Evolutionary conservation across 106 monocot genomes (phyloP).

Genomic region (Allium cepa): DNA sequence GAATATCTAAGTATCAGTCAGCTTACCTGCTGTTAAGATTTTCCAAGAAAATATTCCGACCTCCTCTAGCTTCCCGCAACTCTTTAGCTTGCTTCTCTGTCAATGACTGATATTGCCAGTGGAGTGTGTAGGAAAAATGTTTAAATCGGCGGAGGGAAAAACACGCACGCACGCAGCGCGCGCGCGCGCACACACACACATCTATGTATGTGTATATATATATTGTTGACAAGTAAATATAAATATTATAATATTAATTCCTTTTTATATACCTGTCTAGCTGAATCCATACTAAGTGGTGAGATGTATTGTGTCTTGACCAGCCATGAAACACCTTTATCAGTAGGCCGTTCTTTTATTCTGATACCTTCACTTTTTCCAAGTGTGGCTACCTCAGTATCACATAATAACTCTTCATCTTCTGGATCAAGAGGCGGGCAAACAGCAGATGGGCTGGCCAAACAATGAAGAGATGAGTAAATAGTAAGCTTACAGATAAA

Average conservation of each 20-base stretch:
- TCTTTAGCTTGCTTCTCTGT: constrained; percentile 98
- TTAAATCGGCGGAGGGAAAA: too few species aligned
- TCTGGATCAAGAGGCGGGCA: constrained; percentile 55
- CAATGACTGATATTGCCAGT: constrained; percentile 50
- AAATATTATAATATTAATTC: neutral
- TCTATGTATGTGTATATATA: too few species aligned
- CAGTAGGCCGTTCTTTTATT: constrained; percentile 80
- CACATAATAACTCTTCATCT: constrained; percentile 82
- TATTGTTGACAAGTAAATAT: too few species aligned
- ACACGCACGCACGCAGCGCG: too few species aligned
- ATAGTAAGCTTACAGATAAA: neutral
- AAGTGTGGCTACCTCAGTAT: constrained; percentile 70
- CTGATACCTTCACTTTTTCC: constrained; percentile 81
- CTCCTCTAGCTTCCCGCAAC: constrained; percentile 69
- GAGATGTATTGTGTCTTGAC: constrained; percentile 99
- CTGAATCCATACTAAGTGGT: constrained; percentile 69
- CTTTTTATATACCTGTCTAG: constrained; percentile 55
- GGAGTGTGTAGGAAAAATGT: neutral
- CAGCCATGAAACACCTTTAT: constrained; percentile 88
- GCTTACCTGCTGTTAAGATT: constrained; percentile 76
- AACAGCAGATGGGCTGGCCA: constrained; percentile 36
- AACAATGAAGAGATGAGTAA: neutral
- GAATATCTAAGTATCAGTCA: neutral
- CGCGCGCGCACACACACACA: too few species aligned
- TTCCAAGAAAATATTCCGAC: constrained; percentile 65